Evolutionary conservation across 177 flowering plant species (phyloP).

Genomic region (Vitis hybrid): DNA sequence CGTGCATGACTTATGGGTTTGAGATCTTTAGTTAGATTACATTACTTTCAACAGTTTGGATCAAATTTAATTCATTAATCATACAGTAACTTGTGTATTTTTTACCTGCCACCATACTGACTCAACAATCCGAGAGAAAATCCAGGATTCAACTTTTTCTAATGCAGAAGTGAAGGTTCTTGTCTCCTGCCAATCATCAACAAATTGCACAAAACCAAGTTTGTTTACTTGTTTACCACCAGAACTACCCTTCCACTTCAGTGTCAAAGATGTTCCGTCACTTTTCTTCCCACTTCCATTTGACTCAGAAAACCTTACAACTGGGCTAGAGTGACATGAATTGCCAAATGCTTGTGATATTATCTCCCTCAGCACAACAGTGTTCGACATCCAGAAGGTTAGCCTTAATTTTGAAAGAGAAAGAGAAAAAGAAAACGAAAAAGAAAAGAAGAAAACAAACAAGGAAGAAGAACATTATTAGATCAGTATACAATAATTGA

Average conservation of each 20-base stretch:
- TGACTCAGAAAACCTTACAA: constrained; percentile 33
- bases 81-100: background rate
- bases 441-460: too few relatives aligned
- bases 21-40: too few relatives aligned
- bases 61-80: background rate
- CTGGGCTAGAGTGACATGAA: constrained; percentile 42
- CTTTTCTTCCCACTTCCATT: constrained; percentile 42
- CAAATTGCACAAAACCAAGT: constrained; percentile 41
- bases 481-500: constrained; percentile 3
- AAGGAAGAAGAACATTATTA: background rate
- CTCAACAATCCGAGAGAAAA: constrained; percentile 89
- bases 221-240: constrained; percentile 45
- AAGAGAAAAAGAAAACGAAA: constrained; percentile 5
- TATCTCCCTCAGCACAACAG: constrained; percentile 82
- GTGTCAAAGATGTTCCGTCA: constrained; percentile 38
- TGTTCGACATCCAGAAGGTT: constrained; percentile 95
- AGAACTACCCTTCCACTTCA: constrained; percentile 50
- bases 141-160: constrained; percentile 91
- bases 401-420: constrained; percentile 46
- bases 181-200: constrained; percentile 93
- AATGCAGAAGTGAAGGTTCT: constrained; percentile 76
- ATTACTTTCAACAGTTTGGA: too few relatives aligned
- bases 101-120: constrained; percentile 99
- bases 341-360: constrained; percentile 81
- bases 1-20: too few relatives aligned